A percentile compares a stretch with the other conserved stretches of the same genome.
These are phyloP conservation scores for Thuja plicata DNA, from an alignment of 83 land plant genomes.

Conservation along the genomic window DNA sequence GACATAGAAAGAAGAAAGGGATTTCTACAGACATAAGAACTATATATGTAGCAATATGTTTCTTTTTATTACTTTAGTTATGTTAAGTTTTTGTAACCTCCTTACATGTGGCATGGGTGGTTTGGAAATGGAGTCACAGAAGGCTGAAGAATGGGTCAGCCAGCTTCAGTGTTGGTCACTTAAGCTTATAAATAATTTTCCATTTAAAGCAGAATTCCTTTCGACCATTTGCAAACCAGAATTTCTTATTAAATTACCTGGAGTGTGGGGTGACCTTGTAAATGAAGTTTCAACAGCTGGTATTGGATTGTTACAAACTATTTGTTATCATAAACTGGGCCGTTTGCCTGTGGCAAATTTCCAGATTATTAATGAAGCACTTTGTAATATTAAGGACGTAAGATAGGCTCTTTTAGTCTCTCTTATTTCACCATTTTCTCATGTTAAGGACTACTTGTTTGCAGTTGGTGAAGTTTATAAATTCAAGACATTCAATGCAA, in stretches of 20 bases:
- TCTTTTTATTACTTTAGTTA: too few relatives aligned
- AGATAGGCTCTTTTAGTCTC: slow-evolving; percentile 24
- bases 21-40: too few relatives aligned
- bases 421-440: neutral
- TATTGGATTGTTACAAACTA: slow-evolving; percentile 72
- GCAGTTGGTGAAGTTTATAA: too few relatives aligned
- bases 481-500: too few relatives aligned
- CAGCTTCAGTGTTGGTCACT: slow-evolving; percentile 95
- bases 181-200: slow-evolving; percentile 88
- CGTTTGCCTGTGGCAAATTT: slow-evolving; percentile 68
- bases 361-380: slow-evolving; percentile 65
- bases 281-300: slow-evolving; percentile 96
- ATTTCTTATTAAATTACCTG: slow-evolving; percentile 68
- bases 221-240: slow-evolving; percentile 76
- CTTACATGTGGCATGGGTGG: slow-evolving; percentile 97
- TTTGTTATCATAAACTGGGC: slow-evolving; percentile 86
- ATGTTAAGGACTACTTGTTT: neutral
- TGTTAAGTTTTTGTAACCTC: slow-evolving; percentile 55
- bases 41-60: too few relatives aligned
- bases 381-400: slow-evolving; percentile 83
- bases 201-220: slow-evolving; percentile 86
- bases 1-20: too few relatives aligned
- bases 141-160: too few relatives aligned
- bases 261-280: slow-evolving; percentile 96
- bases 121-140: too few relatives aligned